Evolutionary conservation across 1,284 basidiomycete species (phyloP).

Genomic region (Ceratobasidium sp.): DNA sequence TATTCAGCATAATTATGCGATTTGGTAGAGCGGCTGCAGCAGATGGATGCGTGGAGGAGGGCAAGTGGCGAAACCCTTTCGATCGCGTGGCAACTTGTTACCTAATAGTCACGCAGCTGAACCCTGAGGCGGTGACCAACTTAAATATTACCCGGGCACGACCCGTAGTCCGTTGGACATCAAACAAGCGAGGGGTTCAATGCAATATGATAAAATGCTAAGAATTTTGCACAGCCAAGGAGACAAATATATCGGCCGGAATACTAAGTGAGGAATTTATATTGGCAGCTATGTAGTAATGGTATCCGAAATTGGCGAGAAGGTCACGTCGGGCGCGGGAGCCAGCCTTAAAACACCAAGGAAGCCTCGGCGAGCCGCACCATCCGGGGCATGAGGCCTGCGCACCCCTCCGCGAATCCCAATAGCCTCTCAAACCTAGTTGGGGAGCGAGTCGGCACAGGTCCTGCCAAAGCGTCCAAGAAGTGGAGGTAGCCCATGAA

Average conservation of each 20-base stretch:
- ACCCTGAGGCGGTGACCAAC: neutral
- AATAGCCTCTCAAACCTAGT: conserved; percentile 65
- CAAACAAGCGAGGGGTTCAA: too few relatives aligned
- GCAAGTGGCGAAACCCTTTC: neutral
- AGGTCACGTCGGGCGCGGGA: neutral
- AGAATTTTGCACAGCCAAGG: neutral
- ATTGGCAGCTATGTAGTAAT: neutral
- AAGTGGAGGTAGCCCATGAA: conserved; percentile 68
- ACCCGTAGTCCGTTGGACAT: neutral
- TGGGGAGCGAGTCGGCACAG: neutral
- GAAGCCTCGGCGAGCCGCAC: conserved; percentile 2
- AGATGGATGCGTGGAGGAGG: neutral
- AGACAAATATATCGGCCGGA: neutral
- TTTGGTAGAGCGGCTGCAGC: neutral
- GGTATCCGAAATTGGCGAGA: neutral
- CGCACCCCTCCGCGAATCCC: conserved; percentile 64
- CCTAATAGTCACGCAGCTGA: neutral
- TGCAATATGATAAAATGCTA: neutral
- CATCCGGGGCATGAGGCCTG: conserved; percentile 49
- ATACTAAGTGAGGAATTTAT: too few relatives aligned
- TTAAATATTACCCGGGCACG: neutral
- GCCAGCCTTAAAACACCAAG: neutral
- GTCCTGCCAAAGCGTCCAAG: neutral
- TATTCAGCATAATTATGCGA: too few relatives aligned
- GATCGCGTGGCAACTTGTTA: neutral